These are phyloP conservation scores for Alternaria solani DNA, from an alignment of 2,329 filamentous ascomycete species.

Conservation along the genomic window DNA sequence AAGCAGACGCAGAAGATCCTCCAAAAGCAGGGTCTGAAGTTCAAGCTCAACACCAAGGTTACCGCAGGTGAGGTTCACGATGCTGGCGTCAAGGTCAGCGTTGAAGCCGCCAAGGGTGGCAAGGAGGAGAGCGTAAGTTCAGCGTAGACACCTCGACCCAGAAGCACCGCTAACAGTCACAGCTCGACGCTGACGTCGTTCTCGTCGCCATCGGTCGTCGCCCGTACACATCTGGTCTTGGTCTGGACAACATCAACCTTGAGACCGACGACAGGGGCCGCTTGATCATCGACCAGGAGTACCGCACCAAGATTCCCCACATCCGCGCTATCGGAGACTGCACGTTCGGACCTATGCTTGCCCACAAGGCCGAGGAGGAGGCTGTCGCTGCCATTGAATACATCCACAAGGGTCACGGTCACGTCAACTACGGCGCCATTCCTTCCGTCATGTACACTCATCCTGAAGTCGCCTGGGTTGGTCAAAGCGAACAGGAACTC, in stretches of 20 bases:
- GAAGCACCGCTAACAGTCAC: slow-evolving; percentile 27
- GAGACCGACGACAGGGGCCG: slow-evolving; percentile 93
- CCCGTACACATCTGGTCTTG: slow-evolving; percentile 90
- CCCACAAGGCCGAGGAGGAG: slow-evolving; percentile 99
- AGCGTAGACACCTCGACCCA: neutral
- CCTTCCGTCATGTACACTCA: slow-evolving; percentile 99
- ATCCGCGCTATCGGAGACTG: slow-evolving; percentile 96
- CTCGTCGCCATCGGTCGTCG: slow-evolving; percentile 96
- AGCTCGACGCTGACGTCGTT: slow-evolving; percentile 94
- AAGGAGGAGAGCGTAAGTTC: slow-evolving; percentile 84
- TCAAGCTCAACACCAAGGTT: slow-evolving; percentile 98
- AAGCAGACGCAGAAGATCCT: slow-evolving; percentile 93
- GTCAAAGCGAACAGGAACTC: slow-evolving; percentile 94
- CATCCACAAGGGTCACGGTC: slow-evolving; percentile 96
- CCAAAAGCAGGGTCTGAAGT: slow-evolving; percentile 95
- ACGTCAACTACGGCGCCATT: slow-evolving; percentile 98
- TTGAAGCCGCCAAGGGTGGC: slow-evolving; percentile 94
- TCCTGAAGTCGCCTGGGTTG: slow-evolving; percentile 98
- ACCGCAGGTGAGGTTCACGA: slow-evolving; percentile 80
- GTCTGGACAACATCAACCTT: slow-evolving; percentile 91
- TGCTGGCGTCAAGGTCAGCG: slow-evolving; percentile 78
- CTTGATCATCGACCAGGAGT: slow-evolving; percentile 97
- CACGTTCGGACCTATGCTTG: slow-evolving; percentile 98
- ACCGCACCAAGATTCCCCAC: slow-evolving; percentile 96
- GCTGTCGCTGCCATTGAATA: slow-evolving; percentile 94